phyloP scores from a whole-genome alignment of 208 protist genomes.

The Acanthamoeba castellanii region DNA sequence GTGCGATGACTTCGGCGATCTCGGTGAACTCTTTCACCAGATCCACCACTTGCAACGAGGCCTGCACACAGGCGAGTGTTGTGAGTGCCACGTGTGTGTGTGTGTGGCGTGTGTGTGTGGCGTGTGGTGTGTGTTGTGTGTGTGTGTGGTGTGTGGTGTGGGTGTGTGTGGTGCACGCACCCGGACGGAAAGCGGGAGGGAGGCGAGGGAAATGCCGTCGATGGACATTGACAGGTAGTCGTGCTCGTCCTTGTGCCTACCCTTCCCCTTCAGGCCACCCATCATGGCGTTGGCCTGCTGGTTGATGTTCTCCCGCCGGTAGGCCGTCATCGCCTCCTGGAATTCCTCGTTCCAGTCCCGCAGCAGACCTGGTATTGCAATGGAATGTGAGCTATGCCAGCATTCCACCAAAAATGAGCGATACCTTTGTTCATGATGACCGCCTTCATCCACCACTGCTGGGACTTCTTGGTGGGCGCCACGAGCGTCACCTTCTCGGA shows the following conservation, averaged over 20 bases:
- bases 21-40: conserved; percentile 72
- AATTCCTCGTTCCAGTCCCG: conserved; percentile 66
- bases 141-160: background rate
- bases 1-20: conserved; percentile 21
- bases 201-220: background rate
- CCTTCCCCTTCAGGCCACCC: background rate
- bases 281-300: conserved; percentile 12
- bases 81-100: background rate
- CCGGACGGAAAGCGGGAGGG: background rate
- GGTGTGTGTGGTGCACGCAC: background rate
- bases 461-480: background rate
- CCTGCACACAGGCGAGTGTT: background rate
- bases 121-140: background rate
- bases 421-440: conserved; percentile 70
- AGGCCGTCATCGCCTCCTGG: conserved; percentile 51
- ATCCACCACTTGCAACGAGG: conserved; percentile 56
- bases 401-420: no score
- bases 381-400: no score
- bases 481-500: conserved; percentile 67
- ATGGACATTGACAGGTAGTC: conserved; percentile 18
- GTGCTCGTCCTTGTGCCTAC: background rate
- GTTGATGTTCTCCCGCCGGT: conserved; percentile 24
- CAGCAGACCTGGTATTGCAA: background rate
- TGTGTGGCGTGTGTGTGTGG: background rate
- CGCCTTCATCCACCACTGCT: conserved; percentile 70